These are phyloP conservation scores for Asterophora lycoperdoides DNA, from an alignment of 768 basidiomycete species.

Conservation along the genomic window DNA sequence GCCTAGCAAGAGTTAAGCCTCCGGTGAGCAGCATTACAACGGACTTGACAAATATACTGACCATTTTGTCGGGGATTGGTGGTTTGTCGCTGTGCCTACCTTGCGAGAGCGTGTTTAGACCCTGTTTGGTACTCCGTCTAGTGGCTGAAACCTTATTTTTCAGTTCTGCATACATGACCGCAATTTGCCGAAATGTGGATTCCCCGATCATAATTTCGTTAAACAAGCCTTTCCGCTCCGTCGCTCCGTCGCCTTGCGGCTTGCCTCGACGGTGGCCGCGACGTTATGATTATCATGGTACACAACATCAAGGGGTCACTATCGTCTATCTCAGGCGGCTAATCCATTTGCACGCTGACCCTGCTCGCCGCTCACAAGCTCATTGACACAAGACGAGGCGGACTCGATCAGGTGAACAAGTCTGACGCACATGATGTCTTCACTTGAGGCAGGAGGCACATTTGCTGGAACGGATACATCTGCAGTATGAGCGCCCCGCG, in stretches of 20 bases:
- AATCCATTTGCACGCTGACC: not conserved
- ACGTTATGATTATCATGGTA: no score
- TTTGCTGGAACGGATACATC: not conserved
- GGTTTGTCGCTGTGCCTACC: slow-evolving; percentile 37
- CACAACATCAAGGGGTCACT: no score
- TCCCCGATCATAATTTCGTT: slow-evolving; percentile 3
- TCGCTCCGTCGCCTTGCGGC: no score
- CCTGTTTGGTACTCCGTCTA: slow-evolving; percentile 23
- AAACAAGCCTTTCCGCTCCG: slow-evolving; percentile 1
- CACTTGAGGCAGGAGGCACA: not conserved
- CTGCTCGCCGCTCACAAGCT: not conserved
- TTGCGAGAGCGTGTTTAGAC: slow-evolving; percentile 23
- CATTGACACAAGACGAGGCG: no score
- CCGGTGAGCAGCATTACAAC: slow-evolving; percentile 7
- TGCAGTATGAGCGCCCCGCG: not conserved
- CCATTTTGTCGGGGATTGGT: slow-evolving; percentile 39
- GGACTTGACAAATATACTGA: slow-evolving; percentile 21
- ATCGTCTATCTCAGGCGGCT: no score
- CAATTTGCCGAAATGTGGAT: slow-evolving; percentile 20
- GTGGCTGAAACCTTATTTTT: slow-evolving; percentile 43
- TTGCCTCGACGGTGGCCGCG: no score
- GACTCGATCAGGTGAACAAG: no score
- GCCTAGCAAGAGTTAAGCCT: slow-evolving; percentile 44
- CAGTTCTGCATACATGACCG: slow-evolving; percentile 29
- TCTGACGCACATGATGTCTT: no score